Base-by-base conservation (phyloP, 2,329 filamentous ascomycete species). In the Teratosphaeriaceae sp. region DNA sequence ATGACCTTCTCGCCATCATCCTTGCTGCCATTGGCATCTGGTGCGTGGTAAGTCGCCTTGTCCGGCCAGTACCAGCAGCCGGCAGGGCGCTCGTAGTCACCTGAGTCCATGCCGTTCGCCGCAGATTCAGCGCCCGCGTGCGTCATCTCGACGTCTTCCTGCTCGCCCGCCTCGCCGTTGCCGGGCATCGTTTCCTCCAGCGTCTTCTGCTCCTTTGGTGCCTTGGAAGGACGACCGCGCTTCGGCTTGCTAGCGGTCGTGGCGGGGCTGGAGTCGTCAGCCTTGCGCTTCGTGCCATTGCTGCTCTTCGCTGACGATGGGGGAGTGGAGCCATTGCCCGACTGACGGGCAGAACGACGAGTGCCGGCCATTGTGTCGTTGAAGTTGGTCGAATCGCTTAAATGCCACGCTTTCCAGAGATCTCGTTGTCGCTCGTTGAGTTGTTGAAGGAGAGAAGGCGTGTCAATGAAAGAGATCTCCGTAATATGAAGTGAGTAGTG, bases 121-220 rank as follows among this genome's bases (percentile, higher is more conserved):
- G 26, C 44, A 20, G 38, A 45, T 30, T 48, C 54, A 9, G 34
- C 29, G 1, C 44, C 40, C 6, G 41, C 47, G 40, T 13, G 40
- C 48, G 29, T 54, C 47, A 23, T 51, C 51, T 40, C 42, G 43
- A 30, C 44, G 51, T 41, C 47, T 56, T 44, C 58, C 45, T 22
- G 57, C 53, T 42, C 57, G n/a, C 18, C 63, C 46, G 13, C 40
- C 15, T 46, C 54, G 24, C 53, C 52, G 11, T 49, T 50, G 19
- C 82, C 55, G 8, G 64, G 62, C 31, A 75, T 59, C 1, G 67
- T 70, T 48, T 77, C 72, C 46, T 79, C 75, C 24, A 78, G 65
- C 0, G 72, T 75, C 51, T 69, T 69, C 54, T 79, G 75, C 46
- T 67, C 66, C 50, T 68, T 71, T 13, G 55, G 43, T 6, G 58